Evolutionary conservation across 176 grass and related monocot genomes (phyloP), one percentile per base, ranked within the genome.

Genomic region (Carex pumila): DNA sequence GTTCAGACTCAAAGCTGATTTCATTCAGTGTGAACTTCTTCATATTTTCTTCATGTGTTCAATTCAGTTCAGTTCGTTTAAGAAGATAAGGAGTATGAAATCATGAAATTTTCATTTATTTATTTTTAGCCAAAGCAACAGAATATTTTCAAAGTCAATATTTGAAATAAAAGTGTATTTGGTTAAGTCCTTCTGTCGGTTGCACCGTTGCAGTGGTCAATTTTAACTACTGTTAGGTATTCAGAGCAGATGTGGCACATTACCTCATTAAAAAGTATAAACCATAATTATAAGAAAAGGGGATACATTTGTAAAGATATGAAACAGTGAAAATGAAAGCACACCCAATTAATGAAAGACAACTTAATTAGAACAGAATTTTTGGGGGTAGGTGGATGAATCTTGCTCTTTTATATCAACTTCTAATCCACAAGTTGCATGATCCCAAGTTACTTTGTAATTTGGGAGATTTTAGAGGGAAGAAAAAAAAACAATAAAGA

Each of bases 211-310:
- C 49, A 76, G 2, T 21, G 72, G 72, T 76, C 72, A 76, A 76
- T 76, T 76, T 76, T 76, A 41, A 76, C 49, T 55, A 10, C 1
- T 22, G 47, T 56, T 77, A 77, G 73, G 73, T 77, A 25, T 17
- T 77, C 50, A 77, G 49, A 77, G 56, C 50, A 77, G 49, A 77
- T 77, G 73, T 77, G 73, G 73, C 50, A 56, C 73, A 77, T 55
- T 77, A 77, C 73, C 73, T 56, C 50, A 77, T 77, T 71, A 22
- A 77, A 56, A 76, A 76, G 71, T 53, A 21, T 19, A 53, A 52
- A 29, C 22, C 71, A 75, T 75, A 53, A 75, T 75, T 53, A 74
- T 53, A 53, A 53, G 71, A 77, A 77, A 77, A 77, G 0, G 45
- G 49, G 41, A 77, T 56, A 4, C 12, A 56, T 77, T 77, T 77